Percentiles rank a stretch among this genome's conserved stretches.
Evolutionary conservation across 169 alveolate genomes (phyloP).

Genomic region (Plasmodium relictum): DNA sequence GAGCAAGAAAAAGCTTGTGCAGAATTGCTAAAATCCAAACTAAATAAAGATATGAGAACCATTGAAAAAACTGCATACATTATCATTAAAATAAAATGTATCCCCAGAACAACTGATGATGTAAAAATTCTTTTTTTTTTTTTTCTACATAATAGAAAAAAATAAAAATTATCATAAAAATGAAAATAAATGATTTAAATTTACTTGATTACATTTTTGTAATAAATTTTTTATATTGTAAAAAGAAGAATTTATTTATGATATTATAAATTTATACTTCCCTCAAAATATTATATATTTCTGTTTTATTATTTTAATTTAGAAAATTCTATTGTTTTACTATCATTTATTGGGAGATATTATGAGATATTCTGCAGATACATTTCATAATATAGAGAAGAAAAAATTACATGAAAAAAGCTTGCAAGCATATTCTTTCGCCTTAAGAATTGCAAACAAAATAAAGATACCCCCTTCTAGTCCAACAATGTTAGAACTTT

Average conservation of each 20-base stretch:
- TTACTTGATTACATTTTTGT: background rate
- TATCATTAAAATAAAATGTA: slow-evolving; percentile 58
- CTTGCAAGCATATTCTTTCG: slow-evolving; percentile 53
- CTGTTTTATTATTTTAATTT: background rate
- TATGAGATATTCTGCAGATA: slow-evolving; percentile 70
- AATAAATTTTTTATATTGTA: background rate
- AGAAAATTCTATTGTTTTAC: slow-evolving; percentile 70
- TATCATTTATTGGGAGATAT: slow-evolving; percentile 77
- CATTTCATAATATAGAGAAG: slow-evolving; percentile 22
- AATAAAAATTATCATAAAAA: background rate
- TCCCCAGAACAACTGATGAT: slow-evolving; percentile 62
- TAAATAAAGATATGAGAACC: slow-evolving; percentile 67
- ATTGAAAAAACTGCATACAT: slow-evolving; percentile 48
- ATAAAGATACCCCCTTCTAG: slow-evolving; percentile 70
- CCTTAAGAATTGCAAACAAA: slow-evolving; percentile 65
- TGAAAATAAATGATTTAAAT: background rate
- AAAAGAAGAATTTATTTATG: no score
- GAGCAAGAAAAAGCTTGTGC: slow-evolving; percentile 60
- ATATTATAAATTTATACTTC: no score
- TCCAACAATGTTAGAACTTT: slow-evolving; percentile 62
- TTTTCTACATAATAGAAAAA: slow-evolving; percentile 4
- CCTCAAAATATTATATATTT: no score
- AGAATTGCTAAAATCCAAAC: slow-evolving; percentile 37
- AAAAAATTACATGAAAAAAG: slow-evolving; percentile 74
- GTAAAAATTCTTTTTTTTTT: slow-evolving; percentile 4